These are phyloP conservation scores for Aspergillus quadricinctus DNA, from an alignment of 2,329 filamentous ascomycete species.

Conservation along the genomic window DNA sequence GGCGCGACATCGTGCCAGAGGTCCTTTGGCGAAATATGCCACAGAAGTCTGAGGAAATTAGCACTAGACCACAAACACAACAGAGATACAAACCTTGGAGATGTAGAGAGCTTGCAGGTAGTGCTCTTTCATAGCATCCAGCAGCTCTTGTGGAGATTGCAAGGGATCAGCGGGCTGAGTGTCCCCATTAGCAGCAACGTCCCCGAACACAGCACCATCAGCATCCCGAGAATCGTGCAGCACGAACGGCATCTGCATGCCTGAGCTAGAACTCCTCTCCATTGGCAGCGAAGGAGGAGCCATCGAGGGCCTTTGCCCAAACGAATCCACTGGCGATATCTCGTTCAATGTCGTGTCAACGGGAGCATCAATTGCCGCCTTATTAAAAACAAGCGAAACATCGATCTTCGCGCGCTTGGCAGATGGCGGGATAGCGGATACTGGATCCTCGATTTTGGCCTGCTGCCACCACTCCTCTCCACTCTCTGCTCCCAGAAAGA, in stretches of 20 bases:
- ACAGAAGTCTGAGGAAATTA: constrained; percentile 40
- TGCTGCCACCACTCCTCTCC: constrained; percentile 31
- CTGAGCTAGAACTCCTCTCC: constrained; percentile 11
- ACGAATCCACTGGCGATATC: constrained; percentile 17
- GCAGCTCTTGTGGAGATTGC: constrained; percentile 32
- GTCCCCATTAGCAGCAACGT: constrained; percentile 6
- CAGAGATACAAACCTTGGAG: constrained; percentile 32
- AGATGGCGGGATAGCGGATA: constrained; percentile 11
- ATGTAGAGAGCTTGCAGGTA: constrained; percentile 43
- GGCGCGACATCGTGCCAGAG: constrained; percentile 43
- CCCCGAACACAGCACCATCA: neutral
- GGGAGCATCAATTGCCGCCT: constrained; percentile 3
- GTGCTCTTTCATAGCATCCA: constrained; percentile 35
- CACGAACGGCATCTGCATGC: constrained; percentile 4
- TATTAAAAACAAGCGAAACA: constrained; percentile 29
- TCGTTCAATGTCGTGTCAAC: constrained; percentile 5
- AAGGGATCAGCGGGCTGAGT: constrained; percentile 13
- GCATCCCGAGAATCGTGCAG: constrained; percentile 15
- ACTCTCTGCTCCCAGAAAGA: neutral
- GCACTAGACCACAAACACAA: neutral
- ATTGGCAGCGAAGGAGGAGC: constrained; percentile 4
- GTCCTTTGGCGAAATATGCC: constrained; percentile 50
- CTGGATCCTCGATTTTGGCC: constrained; percentile 30
- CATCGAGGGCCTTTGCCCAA: constrained; percentile 15
- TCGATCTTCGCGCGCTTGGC: constrained; percentile 22